A percentile compares a stretch with the other conserved stretches of the same genome.
Evolutionary conservation across 139 green algal genomes (phyloP).

Genomic region (Yamagishiella unicocca): DNA sequence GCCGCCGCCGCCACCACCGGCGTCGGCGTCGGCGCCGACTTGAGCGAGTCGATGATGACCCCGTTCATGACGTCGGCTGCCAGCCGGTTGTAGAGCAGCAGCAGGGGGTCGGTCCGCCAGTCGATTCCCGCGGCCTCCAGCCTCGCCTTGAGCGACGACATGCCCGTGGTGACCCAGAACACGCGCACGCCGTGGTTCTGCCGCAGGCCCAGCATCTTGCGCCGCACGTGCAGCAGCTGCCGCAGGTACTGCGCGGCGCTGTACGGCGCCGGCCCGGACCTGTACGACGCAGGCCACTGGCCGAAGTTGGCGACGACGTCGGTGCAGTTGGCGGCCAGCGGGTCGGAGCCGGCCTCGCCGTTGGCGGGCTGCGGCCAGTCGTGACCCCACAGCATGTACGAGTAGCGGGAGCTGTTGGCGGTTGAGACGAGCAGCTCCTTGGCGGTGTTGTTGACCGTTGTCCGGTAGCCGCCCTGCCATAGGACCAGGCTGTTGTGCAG

Average conservation of each 20-base stretch:
- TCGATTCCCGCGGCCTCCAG: constrained; percentile 20
- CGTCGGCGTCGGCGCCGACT: too few relatives aligned
- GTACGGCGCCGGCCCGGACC: constrained; percentile 8
- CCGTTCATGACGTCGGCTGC: constrained; percentile 28
- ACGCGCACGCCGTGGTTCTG: not conserved
- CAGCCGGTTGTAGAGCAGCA: constrained; percentile 31
- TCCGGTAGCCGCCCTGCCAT: not conserved
- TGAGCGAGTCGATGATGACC: too few relatives aligned
- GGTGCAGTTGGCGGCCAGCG: constrained; percentile 17
- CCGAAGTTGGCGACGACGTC: constrained; percentile 39
- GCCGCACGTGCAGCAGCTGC: constrained; percentile 4
- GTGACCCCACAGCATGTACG: constrained; percentile 12
- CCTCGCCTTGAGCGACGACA: constrained; percentile 8
- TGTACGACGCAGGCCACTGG: constrained; percentile 45
- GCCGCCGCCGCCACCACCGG: too few relatives aligned
- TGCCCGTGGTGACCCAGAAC: constrained; percentile 25
- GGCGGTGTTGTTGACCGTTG: constrained; percentile 5
- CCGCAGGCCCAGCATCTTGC: not conserved
- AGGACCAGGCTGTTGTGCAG: constrained; percentile 32
- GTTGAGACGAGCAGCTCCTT: constrained; percentile 25
- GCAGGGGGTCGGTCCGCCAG: constrained; percentile 33
- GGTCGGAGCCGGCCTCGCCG: not conserved
- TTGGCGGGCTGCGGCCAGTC: constrained; percentile 6
- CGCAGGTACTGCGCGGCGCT: not conserved
- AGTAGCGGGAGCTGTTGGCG: not conserved